These are phyloP conservation scores for Talaromyces adpressus DNA, from an alignment of 495 filamentous ascomycete species.

Conservation along the genomic window DNA sequence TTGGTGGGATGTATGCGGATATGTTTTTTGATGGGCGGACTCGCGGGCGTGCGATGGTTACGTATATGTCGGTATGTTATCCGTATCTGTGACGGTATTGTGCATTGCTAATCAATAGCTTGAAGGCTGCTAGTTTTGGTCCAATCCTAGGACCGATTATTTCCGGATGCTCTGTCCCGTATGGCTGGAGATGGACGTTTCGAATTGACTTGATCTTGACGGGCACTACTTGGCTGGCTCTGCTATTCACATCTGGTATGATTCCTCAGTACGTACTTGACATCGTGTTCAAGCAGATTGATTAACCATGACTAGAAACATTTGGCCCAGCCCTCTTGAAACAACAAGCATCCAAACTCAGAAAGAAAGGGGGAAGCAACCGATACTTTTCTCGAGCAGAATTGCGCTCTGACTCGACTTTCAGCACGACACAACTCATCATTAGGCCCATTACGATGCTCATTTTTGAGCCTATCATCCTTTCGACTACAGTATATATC, in stretches of 20 bases:
- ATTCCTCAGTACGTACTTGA: constrained; percentile 6
- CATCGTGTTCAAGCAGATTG: background rate
- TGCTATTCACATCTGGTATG: constrained; percentile 42
- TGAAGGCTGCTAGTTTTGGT: constrained; percentile 55
- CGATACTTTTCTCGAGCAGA: constrained; percentile 31
- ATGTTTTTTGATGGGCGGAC: constrained; percentile 50
- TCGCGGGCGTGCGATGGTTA: constrained; percentile 62
- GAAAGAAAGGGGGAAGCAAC: constrained; percentile 48
- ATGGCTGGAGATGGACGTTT: constrained; percentile 62
- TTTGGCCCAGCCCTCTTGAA: constrained; percentile 67
- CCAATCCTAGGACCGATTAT: constrained; percentile 63
- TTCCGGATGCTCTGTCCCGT: constrained; percentile 50
- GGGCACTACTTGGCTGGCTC: constrained; percentile 32
- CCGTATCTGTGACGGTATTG: background rate
- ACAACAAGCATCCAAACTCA: constrained; percentile 53
- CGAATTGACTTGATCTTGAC: constrained; percentile 55
- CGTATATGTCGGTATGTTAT: constrained; percentile 60
- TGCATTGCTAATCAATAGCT: background rate
- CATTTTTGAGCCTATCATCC: constrained; percentile 14
- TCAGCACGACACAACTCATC: constrained; percentile 36
- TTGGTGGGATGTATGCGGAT: constrained; percentile 71
- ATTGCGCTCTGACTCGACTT: constrained; percentile 29
- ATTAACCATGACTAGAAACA: constrained; percentile 37
- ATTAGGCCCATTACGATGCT: constrained; percentile 42
- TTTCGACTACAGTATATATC: constrained; percentile 52